These are phyloP conservation scores for Stemphylium beticola DNA, from an alignment of 2,329 filamentous ascomycete genomes.

Conservation along the genomic window DNA sequence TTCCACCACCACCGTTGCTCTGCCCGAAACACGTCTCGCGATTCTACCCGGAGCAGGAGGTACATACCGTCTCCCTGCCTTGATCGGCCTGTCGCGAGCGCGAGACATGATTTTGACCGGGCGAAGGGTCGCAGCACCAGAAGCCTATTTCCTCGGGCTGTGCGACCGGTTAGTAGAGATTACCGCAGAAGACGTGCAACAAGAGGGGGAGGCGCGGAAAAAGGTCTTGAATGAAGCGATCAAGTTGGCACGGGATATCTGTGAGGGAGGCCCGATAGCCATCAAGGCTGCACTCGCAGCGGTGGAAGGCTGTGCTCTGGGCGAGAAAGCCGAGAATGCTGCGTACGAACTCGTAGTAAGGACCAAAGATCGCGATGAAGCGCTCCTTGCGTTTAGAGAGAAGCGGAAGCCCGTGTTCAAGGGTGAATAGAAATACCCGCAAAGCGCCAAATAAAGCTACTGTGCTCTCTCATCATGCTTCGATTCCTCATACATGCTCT, in stretches of 20 bases:
- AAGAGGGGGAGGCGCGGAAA: conserved; percentile 64
- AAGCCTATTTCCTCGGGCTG: conserved; percentile 90
- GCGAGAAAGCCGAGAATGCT: conserved; percentile 80
- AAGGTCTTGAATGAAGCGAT: conserved; percentile 78
- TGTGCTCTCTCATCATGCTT: conserved; percentile 9
- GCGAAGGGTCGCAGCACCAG: conserved; percentile 78
- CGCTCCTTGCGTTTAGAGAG: conserved; percentile 81
- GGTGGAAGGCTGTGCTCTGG: conserved; percentile 68
- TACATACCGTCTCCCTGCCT: conserved; percentile 80
- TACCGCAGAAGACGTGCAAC: conserved; percentile 60
- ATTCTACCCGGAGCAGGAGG: conserved; percentile 96
- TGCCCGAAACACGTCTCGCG: conserved; percentile 90
- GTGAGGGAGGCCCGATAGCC: conserved; percentile 85
- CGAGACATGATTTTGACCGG: conserved; percentile 90
- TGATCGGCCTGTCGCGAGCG: conserved; percentile 83
- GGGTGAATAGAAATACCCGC: conserved; percentile 48
- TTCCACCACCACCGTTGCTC: conserved; percentile 76
- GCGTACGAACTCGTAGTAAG: conserved; percentile 84
- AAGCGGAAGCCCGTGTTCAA: conserved; percentile 74
- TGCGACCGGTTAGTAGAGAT: conserved; percentile 90
- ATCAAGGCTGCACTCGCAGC: conserved; percentile 80
- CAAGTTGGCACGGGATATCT: conserved; percentile 81
- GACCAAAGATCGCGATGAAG: conserved; percentile 88
- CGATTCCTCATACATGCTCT: conserved; percentile 23
- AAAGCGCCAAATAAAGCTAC: neutral